phyloP scores from a whole-genome alignment of 2,329 filamentous ascomycete species.

The Fusarium secorum region DNA sequence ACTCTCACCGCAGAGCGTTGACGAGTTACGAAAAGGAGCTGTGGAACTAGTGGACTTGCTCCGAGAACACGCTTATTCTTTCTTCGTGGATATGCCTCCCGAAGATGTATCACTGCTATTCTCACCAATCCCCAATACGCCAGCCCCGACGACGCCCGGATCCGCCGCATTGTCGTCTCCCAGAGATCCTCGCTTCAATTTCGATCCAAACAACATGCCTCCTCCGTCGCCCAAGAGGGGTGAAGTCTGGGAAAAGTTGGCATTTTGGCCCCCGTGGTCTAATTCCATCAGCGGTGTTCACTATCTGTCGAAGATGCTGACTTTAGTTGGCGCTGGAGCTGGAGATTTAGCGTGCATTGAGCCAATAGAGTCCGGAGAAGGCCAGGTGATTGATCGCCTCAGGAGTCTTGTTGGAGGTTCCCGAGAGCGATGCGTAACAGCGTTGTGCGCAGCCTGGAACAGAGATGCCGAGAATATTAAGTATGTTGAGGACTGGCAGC shows the following conservation, averaged over 20 bases:
- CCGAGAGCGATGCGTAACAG: slow-evolving; percentile 84
- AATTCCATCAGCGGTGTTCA: slow-evolving; percentile 93
- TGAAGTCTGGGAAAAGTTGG: slow-evolving; percentile 90
- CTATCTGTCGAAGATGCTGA: slow-evolving; percentile 83
- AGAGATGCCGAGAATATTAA: slow-evolving; percentile 93
- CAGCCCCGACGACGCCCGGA: slow-evolving; percentile 47
- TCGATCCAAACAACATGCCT: slow-evolving; percentile 80
- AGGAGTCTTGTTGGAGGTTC: slow-evolving; percentile 78
- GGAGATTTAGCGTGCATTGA: slow-evolving; percentile 82
- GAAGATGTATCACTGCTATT: slow-evolving; percentile 90
- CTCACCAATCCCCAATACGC: slow-evolving; percentile 75
- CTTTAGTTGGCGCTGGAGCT: slow-evolving; percentile 84
- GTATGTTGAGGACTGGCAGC: slow-evolving; percentile 91
- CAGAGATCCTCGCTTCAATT: slow-evolving; percentile 78
- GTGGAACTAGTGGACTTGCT: slow-evolving; percentile 85
- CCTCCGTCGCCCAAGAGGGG: slow-evolving; percentile 79
- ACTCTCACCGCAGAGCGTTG: slow-evolving; percentile 73
- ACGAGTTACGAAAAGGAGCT: slow-evolving; percentile 77
- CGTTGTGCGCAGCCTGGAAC: slow-evolving; percentile 90
- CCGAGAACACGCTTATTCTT: slow-evolving; percentile 77
- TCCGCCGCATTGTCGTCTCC: slow-evolving; percentile 59
- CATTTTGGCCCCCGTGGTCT: slow-evolving; percentile 94
- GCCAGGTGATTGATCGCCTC: slow-evolving; percentile 73
- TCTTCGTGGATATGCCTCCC: slow-evolving; percentile 87
- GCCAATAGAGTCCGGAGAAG: slow-evolving; percentile 66